phyloP scores from a whole-genome alignment of 2,329 filamentous ascomycete genomes.

The Aspergillus sp. region DNA sequence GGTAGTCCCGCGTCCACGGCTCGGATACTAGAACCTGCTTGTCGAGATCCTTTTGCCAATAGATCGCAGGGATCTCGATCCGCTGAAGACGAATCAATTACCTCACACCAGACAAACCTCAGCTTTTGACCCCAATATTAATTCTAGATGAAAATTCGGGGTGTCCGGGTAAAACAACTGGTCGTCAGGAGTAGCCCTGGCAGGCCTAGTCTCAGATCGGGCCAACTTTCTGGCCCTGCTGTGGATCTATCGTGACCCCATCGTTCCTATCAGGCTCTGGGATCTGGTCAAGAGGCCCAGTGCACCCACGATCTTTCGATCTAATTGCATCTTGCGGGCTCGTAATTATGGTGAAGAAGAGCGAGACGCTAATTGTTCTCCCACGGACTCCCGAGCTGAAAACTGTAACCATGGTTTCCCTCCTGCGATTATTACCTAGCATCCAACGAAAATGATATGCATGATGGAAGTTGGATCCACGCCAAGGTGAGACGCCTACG shows the following conservation, averaged over 20 bases:
- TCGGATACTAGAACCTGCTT: too few species aligned
- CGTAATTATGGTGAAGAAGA: too few species aligned
- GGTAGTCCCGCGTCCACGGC: not conserved
- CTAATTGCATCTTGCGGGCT: not conserved
- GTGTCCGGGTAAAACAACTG: not conserved
- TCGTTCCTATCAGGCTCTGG: constrained; percentile 9
- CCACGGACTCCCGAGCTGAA: not conserved
- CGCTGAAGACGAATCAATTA: not conserved
- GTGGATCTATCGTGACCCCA: constrained; percentile 10
- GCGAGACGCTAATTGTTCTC: too few species aligned
- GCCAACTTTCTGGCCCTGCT: constrained; percentile 2
- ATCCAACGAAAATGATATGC: too few species aligned
- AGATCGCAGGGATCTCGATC: not conserved
- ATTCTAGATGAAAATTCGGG: not conserved
- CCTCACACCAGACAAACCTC: not conserved
- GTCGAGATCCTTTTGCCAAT: not conserved
- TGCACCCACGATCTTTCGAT: constrained; percentile 2
- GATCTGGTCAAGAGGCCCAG: constrained; percentile 11
- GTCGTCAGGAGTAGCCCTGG: not conserved
- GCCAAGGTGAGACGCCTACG: constrained; percentile 1
- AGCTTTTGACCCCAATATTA: not conserved
- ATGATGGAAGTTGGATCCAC: too few species aligned
- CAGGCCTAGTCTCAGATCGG: not conserved
- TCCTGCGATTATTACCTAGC: too few species aligned
- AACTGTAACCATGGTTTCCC: not conserved